Conservation (phyloP, 2,329 filamentous ascomycete species). For the Epichloe coenophiala region DNA sequence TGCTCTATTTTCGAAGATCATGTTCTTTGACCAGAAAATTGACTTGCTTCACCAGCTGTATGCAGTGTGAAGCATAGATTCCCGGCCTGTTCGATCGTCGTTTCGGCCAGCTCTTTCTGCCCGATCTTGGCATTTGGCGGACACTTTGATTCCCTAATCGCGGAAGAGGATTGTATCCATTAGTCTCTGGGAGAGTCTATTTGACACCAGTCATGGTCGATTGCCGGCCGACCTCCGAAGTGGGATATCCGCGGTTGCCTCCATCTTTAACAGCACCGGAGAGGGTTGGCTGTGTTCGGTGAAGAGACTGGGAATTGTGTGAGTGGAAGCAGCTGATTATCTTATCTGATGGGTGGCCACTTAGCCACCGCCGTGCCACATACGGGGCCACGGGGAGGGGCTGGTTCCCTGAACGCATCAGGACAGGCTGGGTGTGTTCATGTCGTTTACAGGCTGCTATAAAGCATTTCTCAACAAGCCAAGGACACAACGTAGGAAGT, state of each 20-base stretch:
- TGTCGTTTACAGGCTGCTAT: too few relatives aligned
- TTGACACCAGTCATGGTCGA: neutral
- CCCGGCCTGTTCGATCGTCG: neutral
- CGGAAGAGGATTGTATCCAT: neutral
- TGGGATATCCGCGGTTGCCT: neutral
- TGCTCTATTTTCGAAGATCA: neutral
- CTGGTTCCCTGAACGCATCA: too few relatives aligned
- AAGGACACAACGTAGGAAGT: too few relatives aligned
- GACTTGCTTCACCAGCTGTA: too few relatives aligned
- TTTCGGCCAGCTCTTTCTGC: neutral
- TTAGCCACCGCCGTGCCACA: neutral
- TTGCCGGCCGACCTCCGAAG: neutral
- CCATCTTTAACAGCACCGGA: neutral
- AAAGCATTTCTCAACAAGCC: too few relatives aligned
- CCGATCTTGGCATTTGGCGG: neutral
- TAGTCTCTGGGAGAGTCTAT: neutral
- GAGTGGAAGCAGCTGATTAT: neutral
- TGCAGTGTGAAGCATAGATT: too few relatives aligned
- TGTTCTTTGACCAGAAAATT: neutral
- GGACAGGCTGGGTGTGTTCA: too few relatives aligned
- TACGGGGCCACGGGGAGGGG: neutral
- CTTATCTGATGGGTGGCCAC: conserved; percentile 1
- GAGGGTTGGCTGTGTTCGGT: neutral
- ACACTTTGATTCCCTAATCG: neutral
- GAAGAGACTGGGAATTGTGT: too few relatives aligned